These are phyloP conservation scores for Chaetomium olivaceum DNA, from an alignment of 2,329 filamentous ascomycete species.

Conservation along the genomic window DNA sequence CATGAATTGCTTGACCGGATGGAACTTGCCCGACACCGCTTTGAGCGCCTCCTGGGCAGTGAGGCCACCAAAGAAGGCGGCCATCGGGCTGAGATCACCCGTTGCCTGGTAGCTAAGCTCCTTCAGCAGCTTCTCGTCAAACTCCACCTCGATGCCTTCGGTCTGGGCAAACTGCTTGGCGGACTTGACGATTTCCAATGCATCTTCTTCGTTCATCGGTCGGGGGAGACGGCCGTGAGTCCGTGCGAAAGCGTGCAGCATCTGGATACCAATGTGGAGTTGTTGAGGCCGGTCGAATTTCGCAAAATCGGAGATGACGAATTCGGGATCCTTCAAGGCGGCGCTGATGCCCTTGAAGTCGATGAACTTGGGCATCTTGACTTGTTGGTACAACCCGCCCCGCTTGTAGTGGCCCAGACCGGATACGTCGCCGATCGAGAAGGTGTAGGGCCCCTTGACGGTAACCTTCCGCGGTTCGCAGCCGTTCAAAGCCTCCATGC, in stretches of 20 bases:
- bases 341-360: slow-evolving; percentile 81
- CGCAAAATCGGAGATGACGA: slow-evolving; percentile 91
- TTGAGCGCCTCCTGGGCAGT: slow-evolving; percentile 94
- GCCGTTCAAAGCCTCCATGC: slow-evolving; percentile 85
- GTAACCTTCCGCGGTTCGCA: slow-evolving; percentile 84
- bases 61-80: slow-evolving; percentile 91
- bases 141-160: slow-evolving; percentile 75
- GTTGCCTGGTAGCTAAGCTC: slow-evolving; percentile 93
- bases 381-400: slow-evolving; percentile 88
- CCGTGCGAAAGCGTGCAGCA: slow-evolving; percentile 82
- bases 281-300: slow-evolving; percentile 96
- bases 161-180: slow-evolving; percentile 73
- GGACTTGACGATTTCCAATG: slow-evolving; percentile 71
- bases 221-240: slow-evolving; percentile 73
- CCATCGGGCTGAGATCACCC: slow-evolving; percentile 88
- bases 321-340: slow-evolving; percentile 82
- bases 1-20: slow-evolving; percentile 91
- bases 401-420: slow-evolving; percentile 82
- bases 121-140: slow-evolving; percentile 88
- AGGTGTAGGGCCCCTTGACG: slow-evolving; percentile 95
- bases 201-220: slow-evolving; percentile 83
- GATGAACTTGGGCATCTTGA: slow-evolving; percentile 96
- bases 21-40: slow-evolving; percentile 95
- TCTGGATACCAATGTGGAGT: slow-evolving; percentile 89
- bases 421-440: slow-evolving; percentile 92